Evolutionary conservation across 345 rosid genomes (phyloP).

Genomic region (Heritiera littoralis): DNA sequence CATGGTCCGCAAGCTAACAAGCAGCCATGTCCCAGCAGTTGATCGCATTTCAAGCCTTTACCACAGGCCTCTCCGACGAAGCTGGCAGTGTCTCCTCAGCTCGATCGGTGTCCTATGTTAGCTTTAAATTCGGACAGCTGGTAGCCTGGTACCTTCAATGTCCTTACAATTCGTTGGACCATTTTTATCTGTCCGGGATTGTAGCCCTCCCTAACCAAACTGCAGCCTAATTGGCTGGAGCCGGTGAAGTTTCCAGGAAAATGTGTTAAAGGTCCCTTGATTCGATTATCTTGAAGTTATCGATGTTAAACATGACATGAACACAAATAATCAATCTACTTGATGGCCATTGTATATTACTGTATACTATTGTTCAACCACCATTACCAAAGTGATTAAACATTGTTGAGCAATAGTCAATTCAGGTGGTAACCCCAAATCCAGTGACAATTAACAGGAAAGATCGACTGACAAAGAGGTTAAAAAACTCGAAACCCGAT

Average conservation of each 20-base stretch:
- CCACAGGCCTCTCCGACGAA: background rate
- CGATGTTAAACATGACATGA: too few relatives aligned
- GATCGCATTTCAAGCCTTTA: background rate
- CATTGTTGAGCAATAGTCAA: too few relatives aligned
- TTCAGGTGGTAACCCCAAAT: too few relatives aligned
- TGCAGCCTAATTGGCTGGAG: background rate
- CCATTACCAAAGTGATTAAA: too few relatives aligned
- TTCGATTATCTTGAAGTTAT: background rate
- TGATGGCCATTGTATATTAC: too few relatives aligned
- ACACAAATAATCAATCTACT: too few relatives aligned
- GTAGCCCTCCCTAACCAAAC: background rate
- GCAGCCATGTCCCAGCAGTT: slow-evolving; percentile 13
- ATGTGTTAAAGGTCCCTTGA: background rate
- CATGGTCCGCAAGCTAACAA: background rate
- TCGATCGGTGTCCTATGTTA: background rate
- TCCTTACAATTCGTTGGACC: slow-evolving; percentile 14
- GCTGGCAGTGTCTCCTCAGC: slow-evolving; percentile 13
- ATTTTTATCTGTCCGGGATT: background rate
- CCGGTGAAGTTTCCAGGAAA: slow-evolving; percentile 11
- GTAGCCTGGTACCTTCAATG: slow-evolving; percentile 12
- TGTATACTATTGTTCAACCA: too few relatives aligned
- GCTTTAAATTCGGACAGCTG: slow-evolving; percentile 19
- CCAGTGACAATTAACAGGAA: background rate
- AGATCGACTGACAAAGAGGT: background rate
- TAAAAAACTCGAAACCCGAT: background rate